Evolutionary conservation across 768 basidiomycete genomes (phyloP), one percentile per base, ranked within the genome.

Genomic region (Coprinopsis strossmayeri): DNA sequence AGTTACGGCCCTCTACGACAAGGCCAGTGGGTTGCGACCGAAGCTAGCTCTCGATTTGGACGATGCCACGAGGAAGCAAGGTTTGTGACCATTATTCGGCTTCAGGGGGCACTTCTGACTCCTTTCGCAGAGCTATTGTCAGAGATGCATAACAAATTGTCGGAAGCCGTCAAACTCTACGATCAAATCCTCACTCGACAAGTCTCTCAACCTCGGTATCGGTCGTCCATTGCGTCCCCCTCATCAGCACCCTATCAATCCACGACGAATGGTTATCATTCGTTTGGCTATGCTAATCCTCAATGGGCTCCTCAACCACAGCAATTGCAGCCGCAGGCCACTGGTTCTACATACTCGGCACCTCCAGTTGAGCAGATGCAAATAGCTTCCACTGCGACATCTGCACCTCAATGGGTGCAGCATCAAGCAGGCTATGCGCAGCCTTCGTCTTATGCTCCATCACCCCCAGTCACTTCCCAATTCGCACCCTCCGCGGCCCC

Each of bases 91-190:
- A 30, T 17, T 32, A 2, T 34, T 26, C 20, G 17, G 17, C 3
- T 34, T 18, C 42, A 40, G 9, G 51, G 46, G 20, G n/a, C n/a
- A n/a, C n/a, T n/a, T n/a, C 48, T 49, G 30, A 49, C 21, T 26
- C 25, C 34, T 28, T 20, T 38, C 39, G 4, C 59, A 92, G 93
- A 93, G 64, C 74, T 94, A 61, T 70, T 99, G 28, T 72, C 81
- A 5, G 93, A 97, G 42, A 97, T 98, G 92, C 88, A 97, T 57
- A 85, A 87, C 40, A 95, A 97, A 65, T 66, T 99, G 9, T 88
- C 91, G 0, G 81, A 95, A 62, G 92, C 91, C 0, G 91, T 97
- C 38, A 86, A 87, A 60, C 69, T 96, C 2, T 98, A 97, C 61
- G 94, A 97, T 55, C 79, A 85, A 46, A 70, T 96, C 18, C 69